Evolutionary conservation across 2,329 filamentous ascomycete genomes (phyloP).

Genomic region (Phoma herbarum): DNA sequence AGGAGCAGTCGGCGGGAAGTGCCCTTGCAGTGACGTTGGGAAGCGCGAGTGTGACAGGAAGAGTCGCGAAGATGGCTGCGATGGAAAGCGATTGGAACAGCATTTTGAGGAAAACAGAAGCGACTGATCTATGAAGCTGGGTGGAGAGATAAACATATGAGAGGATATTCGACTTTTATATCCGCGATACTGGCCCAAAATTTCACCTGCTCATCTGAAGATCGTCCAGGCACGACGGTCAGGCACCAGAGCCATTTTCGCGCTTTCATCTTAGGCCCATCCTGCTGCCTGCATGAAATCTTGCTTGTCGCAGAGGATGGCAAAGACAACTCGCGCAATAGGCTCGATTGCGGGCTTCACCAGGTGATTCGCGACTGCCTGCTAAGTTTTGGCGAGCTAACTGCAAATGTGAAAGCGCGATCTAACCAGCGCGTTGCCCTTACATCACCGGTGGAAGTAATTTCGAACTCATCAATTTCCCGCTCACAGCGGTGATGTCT

Average conservation of each 20-base stretch:
- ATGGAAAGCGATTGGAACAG: neutral
- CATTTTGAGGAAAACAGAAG: neutral
- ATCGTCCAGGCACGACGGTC: neutral
- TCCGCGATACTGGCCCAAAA: neutral
- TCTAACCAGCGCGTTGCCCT: neutral
- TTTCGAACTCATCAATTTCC: neutral
- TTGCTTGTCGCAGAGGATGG: neutral
- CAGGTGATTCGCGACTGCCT: neutral
- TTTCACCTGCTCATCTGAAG: neutral
- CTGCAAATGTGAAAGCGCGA: neutral
- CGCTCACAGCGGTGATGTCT: no score
- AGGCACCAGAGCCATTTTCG: neutral
- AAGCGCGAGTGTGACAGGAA: neutral
- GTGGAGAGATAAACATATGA: neutral
- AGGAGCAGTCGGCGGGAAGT: conserved; percentile 5
- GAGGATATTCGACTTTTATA: neutral
- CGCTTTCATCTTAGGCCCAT: neutral
- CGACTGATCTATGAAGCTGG: neutral
- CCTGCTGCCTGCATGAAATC: neutral
- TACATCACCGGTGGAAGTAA: neutral
- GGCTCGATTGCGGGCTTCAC: neutral
- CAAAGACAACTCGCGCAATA: neutral
- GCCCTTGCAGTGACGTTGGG: neutral
- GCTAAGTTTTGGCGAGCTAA: neutral
- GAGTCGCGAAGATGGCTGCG: neutral